phyloP scores from a whole-genome alignment of 2,329 filamentous ascomycete genomes.

The Aspergillus chevalieri region DNA sequence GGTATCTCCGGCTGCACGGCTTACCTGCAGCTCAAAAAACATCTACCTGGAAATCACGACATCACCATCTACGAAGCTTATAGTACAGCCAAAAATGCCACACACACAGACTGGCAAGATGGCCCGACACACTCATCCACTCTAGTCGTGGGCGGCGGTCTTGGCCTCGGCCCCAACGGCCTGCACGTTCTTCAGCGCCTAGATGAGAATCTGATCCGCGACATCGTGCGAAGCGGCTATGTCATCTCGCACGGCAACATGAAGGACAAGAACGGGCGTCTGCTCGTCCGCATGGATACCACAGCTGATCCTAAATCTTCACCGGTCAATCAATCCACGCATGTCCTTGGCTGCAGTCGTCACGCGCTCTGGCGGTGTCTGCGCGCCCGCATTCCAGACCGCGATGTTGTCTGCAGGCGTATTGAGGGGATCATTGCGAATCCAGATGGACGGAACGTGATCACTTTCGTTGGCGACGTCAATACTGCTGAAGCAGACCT shows the following conservation, averaged over 20 bases:
- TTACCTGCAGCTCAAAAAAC: constrained; percentile 37
- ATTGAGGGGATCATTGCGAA: constrained; percentile 23
- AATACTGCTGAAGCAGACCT: constrained; percentile 32
- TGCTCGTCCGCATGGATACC: constrained; percentile 22
- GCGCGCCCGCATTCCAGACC: constrained; percentile 28
- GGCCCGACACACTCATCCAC: constrained; percentile 26
- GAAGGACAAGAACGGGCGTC: constrained; percentile 29
- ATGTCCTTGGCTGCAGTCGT: constrained; percentile 19
- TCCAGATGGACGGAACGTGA: constrained; percentile 17
- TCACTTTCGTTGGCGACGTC: constrained; percentile 32
- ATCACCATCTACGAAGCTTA: constrained; percentile 39
- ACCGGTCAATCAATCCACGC: constrained; percentile 22
- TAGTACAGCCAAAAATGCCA: constrained; percentile 22
- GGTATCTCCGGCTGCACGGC: constrained; percentile 36
- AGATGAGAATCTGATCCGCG: constrained; percentile 27
- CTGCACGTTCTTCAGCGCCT: constrained; percentile 34
- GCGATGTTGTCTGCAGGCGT: constrained; percentile 28
- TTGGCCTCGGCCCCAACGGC: constrained; percentile 37
- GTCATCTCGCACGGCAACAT: constrained; percentile 26
- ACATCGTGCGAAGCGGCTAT: constrained; percentile 31
- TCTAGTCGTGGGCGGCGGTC: constrained; percentile 32
- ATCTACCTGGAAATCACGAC: constrained; percentile 28
- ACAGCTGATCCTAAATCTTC: constrained; percentile 17
- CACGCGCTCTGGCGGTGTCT: constrained; percentile 35
- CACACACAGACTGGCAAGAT: constrained; percentile 11